Percentiles rank a stretch among this genome's conserved stretches.
phyloP scores from a whole-genome alignment of 2,329 filamentous ascomycete species.

The Davidsoniella australis region DNA sequence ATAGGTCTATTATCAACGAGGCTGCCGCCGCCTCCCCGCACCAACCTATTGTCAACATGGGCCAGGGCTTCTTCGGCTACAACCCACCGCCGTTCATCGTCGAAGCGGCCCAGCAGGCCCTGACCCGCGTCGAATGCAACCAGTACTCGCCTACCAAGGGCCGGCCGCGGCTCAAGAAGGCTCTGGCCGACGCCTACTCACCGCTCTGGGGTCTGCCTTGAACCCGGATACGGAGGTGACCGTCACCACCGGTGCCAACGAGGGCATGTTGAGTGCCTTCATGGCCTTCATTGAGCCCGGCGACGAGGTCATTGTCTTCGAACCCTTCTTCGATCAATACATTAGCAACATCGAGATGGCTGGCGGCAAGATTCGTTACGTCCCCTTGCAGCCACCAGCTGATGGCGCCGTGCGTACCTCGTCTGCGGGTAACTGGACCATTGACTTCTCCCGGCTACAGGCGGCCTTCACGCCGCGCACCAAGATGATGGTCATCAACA shows the following conservation, averaged over 20 bases:
- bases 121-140: slow-evolving; percentile 90
- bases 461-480: slow-evolving; percentile 68
- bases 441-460: slow-evolving; percentile 72
- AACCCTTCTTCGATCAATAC: slow-evolving; percentile 98
- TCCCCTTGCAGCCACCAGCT: slow-evolving; percentile 78
- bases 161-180: slow-evolving; percentile 77
- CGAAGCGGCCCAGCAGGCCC: slow-evolving; percentile 74
- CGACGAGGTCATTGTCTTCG: slow-evolving; percentile 94
- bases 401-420: slow-evolving; percentile 65
- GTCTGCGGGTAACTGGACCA: slow-evolving; percentile 71
- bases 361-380: slow-evolving; percentile 84
- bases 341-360: slow-evolving; percentile 99
- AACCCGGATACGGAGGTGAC: slow-evolving; percentile 86
- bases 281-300: slow-evolving; percentile 93
- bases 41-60: slow-evolving; percentile 49
- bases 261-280: slow-evolving; percentile 88
- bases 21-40: slow-evolving; percentile 44
- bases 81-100: slow-evolving; percentile 86
- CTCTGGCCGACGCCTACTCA: slow-evolving; percentile 81
- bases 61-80: slow-evolving; percentile 69
- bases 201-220: slow-evolving; percentile 65
- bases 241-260: slow-evolving; percentile 82
- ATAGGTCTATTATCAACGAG: slow-evolving; percentile 49
- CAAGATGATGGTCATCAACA: slow-evolving; percentile 90
- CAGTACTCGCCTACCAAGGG: slow-evolving; percentile 96